Conservation (phyloP, 768 basidiomycete species). For the Pseudohyphozyma bogoriensis region DNA sequence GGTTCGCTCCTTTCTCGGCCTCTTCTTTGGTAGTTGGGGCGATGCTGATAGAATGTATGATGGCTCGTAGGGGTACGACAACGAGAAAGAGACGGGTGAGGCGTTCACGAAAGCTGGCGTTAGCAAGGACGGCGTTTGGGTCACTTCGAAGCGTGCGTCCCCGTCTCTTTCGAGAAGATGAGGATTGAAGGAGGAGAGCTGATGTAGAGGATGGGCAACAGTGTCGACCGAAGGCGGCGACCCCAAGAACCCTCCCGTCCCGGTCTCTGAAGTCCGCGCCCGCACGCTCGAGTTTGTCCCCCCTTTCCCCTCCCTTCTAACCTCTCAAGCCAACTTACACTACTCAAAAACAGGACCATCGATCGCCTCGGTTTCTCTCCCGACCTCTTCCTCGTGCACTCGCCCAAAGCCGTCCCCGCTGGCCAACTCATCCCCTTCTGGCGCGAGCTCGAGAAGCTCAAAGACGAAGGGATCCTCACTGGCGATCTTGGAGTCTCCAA, state of each 20-base stretch:
- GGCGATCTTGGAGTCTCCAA: slow-evolving; percentile 31
- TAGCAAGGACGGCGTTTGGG: slow-evolving; percentile 26
- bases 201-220: not conserved
- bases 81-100: slow-evolving; percentile 33
- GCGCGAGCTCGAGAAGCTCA: slow-evolving; percentile 29
- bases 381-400: slow-evolving; percentile 37
- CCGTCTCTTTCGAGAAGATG: too few species aligned
- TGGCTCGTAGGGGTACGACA: slow-evolving; percentile 18
- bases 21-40: not conserved
- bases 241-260: slow-evolving; percentile 27
- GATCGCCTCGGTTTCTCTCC: slow-evolving; percentile 28
- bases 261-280: slow-evolving; percentile 11
- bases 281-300: too few species aligned
- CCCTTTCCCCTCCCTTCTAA: too few species aligned
- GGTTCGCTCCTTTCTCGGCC: not conserved
- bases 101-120: slow-evolving; percentile 21
- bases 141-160: slow-evolving; percentile 35
- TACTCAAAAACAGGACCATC: slow-evolving; percentile 24
- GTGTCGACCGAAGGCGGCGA: not conserved
- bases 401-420: slow-evolving; percentile 31
- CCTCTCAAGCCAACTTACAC: too few species aligned
- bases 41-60: not conserved
- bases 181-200: too few species aligned
- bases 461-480: slow-evolving; percentile 34
- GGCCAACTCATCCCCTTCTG: slow-evolving; percentile 29